These are phyloP conservation scores for Isatis tinctoria DNA, from an alignment of 345 rosid species.

Conservation along the genomic window DNA sequence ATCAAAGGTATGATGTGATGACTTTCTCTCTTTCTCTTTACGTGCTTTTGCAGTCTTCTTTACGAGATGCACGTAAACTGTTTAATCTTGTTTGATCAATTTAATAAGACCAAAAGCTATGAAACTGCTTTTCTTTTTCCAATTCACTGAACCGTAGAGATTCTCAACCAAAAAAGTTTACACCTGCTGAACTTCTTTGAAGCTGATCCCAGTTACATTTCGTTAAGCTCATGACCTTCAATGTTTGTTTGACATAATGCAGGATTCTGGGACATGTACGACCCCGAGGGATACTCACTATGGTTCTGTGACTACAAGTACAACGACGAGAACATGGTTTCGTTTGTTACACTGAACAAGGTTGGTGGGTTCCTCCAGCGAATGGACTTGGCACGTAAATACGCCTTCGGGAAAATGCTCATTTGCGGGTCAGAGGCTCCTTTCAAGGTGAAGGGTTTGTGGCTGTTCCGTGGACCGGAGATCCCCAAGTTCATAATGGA, in stretches of 20 bases:
- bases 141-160: neutral
- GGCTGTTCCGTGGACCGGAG: conserved; percentile 89
- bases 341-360: conserved; percentile 90
- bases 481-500: conserved; percentile 70
- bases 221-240: neutral
- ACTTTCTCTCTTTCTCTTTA: neutral
- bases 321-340: conserved; percentile 87
- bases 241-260: neutral
- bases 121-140: neutral
- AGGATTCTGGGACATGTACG: conserved; percentile 99
- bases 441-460: conserved; percentile 80
- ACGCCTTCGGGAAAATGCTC: conserved; percentile 90
- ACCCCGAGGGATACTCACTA: conserved; percentile 89
- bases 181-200: too few relatives aligned
- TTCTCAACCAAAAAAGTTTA: neutral
- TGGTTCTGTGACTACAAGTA: conserved; percentile 99
- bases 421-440: conserved; percentile 64
- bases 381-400: conserved; percentile 94
- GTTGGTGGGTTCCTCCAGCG: conserved; percentile 94
- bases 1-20: conserved; percentile 60
- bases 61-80: neutral
- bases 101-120: neutral
- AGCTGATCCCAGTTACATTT: too few relatives aligned
- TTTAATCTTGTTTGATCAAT: neutral
- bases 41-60: neutral